Evolutionary conservation across 352 stramenopile genomes (phyloP), one percentile per base, ranked within the genome.

Genomic region (Globisporangium heterothallicum): DNA sequence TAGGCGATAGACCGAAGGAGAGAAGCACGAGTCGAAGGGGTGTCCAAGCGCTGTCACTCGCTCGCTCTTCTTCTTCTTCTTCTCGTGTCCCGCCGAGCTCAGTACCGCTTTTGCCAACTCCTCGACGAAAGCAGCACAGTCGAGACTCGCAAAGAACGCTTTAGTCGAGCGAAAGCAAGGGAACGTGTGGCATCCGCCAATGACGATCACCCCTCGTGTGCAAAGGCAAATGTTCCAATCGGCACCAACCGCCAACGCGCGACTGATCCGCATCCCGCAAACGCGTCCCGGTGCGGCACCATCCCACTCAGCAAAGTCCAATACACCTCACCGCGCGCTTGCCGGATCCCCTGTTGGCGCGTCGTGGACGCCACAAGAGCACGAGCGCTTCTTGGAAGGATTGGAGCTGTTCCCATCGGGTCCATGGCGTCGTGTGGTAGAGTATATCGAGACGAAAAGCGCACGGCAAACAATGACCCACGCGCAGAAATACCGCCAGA

Each of bases 331-430:
- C n/a, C n/a, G n/a, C 27, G 43, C 9, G 24, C 19, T 49, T 32
- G 4, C 12, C 6, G 19, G 29, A 16, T 29, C 18, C 40, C 9
- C n/a, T 45, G 9, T 45, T n/a, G 40, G 40, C 6, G 40, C 40
- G 14, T 6, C 16, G 19, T 45, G 40, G 40, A 29, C 40, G 16
- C 40, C 14, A 29, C 5, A 22, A 3, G 40, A 45, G 19, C 40
- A 45, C 18, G 40, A 45, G 40, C 40, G 40, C 40, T 45, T 45
- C 19, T n/a, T 45, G 4, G 40, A 19, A 16, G 40, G 18, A 27
- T 21, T 45, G 4, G 40, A 12, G 40, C 6, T 29, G 18, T 45
- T 45, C 19, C 19, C 40, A 8, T 14, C 18, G 9, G 40, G 40
- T 1, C 40, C 40, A 21, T 45, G 40, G 18, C 2, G 22, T 35